Percentiles rank a stretch among this genome's conserved stretches.
Conservation (phyloP, 805 yeast species). For the Saccharomycopsis sp. region DNA sequence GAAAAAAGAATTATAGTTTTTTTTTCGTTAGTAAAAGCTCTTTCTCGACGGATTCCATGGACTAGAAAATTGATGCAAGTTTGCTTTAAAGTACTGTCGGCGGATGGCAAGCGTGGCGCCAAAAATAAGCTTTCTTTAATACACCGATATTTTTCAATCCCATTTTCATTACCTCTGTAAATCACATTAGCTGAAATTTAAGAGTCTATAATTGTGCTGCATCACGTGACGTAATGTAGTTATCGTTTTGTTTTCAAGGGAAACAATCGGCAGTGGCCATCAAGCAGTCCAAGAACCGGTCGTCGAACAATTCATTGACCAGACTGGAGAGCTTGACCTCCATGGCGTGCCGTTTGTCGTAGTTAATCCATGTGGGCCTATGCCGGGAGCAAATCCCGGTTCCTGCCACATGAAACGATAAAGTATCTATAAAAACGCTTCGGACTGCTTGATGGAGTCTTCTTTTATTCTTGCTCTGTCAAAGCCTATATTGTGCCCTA, state of each 20-base stretch:
- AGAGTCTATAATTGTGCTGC: too few species aligned
- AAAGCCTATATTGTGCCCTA: constrained; percentile 88
- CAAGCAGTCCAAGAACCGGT: not conserved
- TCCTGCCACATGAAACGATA: constrained; percentile 86
- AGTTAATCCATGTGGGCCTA: constrained; percentile 67
- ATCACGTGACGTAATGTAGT: too few species aligned
- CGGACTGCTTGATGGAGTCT: constrained; percentile 59
- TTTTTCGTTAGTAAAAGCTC: too few species aligned
- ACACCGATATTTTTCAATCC: too few species aligned
- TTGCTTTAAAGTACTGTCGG: too few species aligned
- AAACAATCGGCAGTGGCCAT: not conserved
- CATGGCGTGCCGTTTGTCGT: constrained; percentile 32
- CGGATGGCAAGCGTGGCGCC: too few species aligned
- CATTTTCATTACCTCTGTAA: too few species aligned
- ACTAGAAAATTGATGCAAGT: too few species aligned
- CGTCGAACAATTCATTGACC: constrained; percentile 24
- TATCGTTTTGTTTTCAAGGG: constrained; percentile 3
- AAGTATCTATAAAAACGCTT: constrained; percentile 83
- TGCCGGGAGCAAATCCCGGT: constrained; percentile 93
- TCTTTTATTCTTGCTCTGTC: constrained; percentile 84
- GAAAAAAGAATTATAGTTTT: too few species aligned
- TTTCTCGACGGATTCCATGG: too few species aligned
- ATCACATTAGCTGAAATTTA: too few species aligned
- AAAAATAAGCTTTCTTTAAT: too few species aligned
- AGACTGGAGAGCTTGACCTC: constrained; percentile 13